Evolutionary conservation across 2,329 filamentous ascomycete genomes (phyloP).

Genomic region (Exutisphaerella laricina): DNA sequence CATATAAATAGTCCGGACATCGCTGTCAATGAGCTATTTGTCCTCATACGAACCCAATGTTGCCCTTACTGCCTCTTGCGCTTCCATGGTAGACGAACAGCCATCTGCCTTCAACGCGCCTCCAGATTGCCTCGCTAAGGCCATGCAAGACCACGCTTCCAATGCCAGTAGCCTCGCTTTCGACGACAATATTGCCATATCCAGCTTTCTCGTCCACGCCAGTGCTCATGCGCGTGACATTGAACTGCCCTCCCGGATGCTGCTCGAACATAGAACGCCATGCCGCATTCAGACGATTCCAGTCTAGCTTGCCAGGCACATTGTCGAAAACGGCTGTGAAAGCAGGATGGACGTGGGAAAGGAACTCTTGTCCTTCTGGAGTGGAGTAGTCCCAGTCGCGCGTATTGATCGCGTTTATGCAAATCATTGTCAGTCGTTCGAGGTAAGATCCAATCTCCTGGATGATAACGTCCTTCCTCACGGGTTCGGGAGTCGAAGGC

Average conservation of each 20-base stretch:
- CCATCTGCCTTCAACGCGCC: slow-evolving; percentile 12
- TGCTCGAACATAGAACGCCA: slow-evolving; percentile 13
- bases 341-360: slow-evolving; percentile 10
- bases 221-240: slow-evolving; percentile 7
- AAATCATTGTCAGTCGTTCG: slow-evolving; percentile 10
- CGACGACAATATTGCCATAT: slow-evolving; percentile 13
- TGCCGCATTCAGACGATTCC: slow-evolving; percentile 10
- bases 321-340: slow-evolving; percentile 14
- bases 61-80: slow-evolving; percentile 3
- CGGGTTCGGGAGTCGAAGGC: not conserved
- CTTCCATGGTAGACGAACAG: slow-evolving; percentile 13
- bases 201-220: slow-evolving; percentile 10
- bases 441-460: slow-evolving; percentile 5
- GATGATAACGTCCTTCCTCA: not conserved
- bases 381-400: slow-evolving; percentile 15
- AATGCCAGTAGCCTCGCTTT: slow-evolving; percentile 13
- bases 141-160: slow-evolving; percentile 13
- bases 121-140: slow-evolving; percentile 16
- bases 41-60: slow-evolving; percentile 2
- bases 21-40: no score
- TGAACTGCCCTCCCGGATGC: slow-evolving; percentile 14
- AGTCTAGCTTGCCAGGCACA: slow-evolving; percentile 5
- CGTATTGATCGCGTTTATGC: slow-evolving; percentile 14
- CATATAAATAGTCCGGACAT: no score
- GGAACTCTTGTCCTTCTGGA: slow-evolving; percentile 10